Base-by-base conservation (phyloP, 2,329 filamentous ascomycete species). In the Fusarium nodosum region DNA sequence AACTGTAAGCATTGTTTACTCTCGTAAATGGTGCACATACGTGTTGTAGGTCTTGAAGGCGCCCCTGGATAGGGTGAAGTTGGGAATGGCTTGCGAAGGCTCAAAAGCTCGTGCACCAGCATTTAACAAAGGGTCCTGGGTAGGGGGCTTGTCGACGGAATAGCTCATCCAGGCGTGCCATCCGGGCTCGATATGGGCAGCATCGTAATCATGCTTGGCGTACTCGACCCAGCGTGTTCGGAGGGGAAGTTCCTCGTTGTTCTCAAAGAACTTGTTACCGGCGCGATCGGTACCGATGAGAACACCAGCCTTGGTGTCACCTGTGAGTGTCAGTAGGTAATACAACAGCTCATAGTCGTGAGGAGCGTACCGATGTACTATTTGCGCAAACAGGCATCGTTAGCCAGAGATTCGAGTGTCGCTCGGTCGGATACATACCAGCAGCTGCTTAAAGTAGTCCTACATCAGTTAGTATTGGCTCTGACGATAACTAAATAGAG, bases 151-250 rank as follows among this genome's bases (percentile, higher is more conserved):
- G 81, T 98, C 94, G 75, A 97, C 90, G 82, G 90, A 84, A 83
- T 99, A 98, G 72, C 93, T 93, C 74, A 99, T 94, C 96, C 96
- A 99, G 31, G 93, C 93, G 83, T 98, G 96, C 96, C 96, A 99
- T 81, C 95, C 93, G 52, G 95, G 94, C 82, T 98, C 95, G 75
- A 97, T 92, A 56, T 97, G 93, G 62, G 88, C 88, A 67, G 92
- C 85, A 76, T 96, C 92, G 78, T 86, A 92, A 81, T 98, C 93
- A 75, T 93, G 86, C 81, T 92, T 87, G 84, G 93, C 95, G 86
- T 97, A 99, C 82, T 98, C 94, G 70, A 99, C 93, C 96, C 97
- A 99, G 86, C 94, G 90, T 74, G 94, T 97, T 77, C 95, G 92
- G 76, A 97, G 94, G 61, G 96, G 96, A 64, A 99, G 87, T 82